phyloP scores from a whole-genome alignment of 2,329 filamentous ascomycete species.

The Colletotrichum limetticola region DNA sequence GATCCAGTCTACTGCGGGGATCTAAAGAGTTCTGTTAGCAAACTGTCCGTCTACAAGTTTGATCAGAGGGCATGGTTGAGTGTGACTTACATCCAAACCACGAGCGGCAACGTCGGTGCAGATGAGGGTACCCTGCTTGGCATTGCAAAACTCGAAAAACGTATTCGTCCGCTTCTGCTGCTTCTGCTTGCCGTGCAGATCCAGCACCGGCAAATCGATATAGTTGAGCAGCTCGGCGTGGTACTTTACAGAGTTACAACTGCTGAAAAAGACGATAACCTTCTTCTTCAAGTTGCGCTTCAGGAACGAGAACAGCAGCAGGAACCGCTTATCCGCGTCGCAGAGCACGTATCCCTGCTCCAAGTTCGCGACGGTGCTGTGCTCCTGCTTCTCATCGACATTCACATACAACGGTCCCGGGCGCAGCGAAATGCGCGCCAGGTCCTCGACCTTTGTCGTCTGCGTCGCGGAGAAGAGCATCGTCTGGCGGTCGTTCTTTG shows the following conservation, averaged over 20 bases:
- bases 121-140: conserved; percentile 86
- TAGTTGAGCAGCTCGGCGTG: conserved; percentile 96
- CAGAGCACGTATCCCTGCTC: conserved; percentile 97
- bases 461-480: conserved; percentile 99
- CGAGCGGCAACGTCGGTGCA: conserved; percentile 97
- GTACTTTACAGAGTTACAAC: conserved; percentile 94
- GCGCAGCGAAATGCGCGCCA: conserved; percentile 91
- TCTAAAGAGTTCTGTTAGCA: background rate
- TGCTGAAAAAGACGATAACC: conserved; percentile 96
- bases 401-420: conserved; percentile 96
- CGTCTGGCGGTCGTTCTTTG: conserved; percentile 87
- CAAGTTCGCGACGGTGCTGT: conserved; percentile 90
- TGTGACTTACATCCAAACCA: conserved; percentile 85
- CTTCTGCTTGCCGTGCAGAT: conserved; percentile 95
- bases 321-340: conserved; percentile 92
- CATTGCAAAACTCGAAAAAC: conserved; percentile 90
- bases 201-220: conserved; percentile 90
- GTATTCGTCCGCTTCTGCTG: conserved; percentile 99
- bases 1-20: conserved; percentile 84
- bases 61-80: too few species aligned
- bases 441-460: conserved; percentile 97
- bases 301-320: conserved; percentile 93
- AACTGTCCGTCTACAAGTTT: too few species aligned
- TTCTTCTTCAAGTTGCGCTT: conserved; percentile 95
- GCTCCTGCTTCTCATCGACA: conserved; percentile 89